These are phyloP conservation scores for Chimonanthus salicifolius DNA, from an alignment of 164 flowering plant genomes.

Conservation along the genomic window DNA sequence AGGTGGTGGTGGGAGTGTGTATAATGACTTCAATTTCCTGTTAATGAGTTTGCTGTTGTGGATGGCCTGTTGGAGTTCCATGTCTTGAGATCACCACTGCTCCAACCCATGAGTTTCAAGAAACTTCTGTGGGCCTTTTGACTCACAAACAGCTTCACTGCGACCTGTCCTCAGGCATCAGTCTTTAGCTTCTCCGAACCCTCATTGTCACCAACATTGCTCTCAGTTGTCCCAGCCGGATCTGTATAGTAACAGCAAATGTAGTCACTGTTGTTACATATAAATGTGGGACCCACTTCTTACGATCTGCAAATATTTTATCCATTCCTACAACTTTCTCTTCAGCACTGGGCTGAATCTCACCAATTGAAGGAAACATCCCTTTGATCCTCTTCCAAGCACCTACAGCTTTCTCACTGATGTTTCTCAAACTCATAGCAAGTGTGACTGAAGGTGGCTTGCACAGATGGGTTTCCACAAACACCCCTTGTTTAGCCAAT, in stretches of 20 bases:
- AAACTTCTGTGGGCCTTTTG: slow-evolving; percentile 85
- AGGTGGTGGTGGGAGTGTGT: slow-evolving; percentile 37
- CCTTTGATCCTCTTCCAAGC: slow-evolving; percentile 69
- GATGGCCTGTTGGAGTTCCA: slow-evolving; percentile 66
- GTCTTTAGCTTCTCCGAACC: slow-evolving; percentile 40
- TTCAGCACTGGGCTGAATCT: slow-evolving; percentile 15
- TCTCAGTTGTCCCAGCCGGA: slow-evolving; percentile 22
- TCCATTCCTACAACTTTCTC: slow-evolving; percentile 4
- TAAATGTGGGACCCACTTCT: slow-evolving; percentile 63
- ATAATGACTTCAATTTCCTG: slow-evolving; percentile 71
- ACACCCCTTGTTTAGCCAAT: slow-evolving; percentile 76
- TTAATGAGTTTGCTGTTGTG: slow-evolving; percentile 68
- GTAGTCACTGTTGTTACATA: slow-evolving; percentile 91
- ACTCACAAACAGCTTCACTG: slow-evolving; percentile 80
- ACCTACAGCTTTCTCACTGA: slow-evolving; percentile 68
- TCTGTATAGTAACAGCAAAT: slow-evolving; percentile 76
- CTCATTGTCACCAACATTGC: slow-evolving; percentile 2
- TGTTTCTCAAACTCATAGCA: slow-evolving; percentile 19
- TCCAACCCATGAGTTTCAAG: slow-evolving; percentile 86
- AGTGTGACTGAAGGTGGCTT: slow-evolving; percentile 92
- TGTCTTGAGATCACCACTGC: slow-evolving; percentile 76
- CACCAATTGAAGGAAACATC: slow-evolving; percentile 51
- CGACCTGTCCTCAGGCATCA: slow-evolving; percentile 21
- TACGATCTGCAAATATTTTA: slow-evolving; percentile 13
- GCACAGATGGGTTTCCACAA: slow-evolving; percentile 81